Evolutionary conservation across 192 early-diverging fungal species (phyloP).

Genomic region (Backusella sp.): DNA sequence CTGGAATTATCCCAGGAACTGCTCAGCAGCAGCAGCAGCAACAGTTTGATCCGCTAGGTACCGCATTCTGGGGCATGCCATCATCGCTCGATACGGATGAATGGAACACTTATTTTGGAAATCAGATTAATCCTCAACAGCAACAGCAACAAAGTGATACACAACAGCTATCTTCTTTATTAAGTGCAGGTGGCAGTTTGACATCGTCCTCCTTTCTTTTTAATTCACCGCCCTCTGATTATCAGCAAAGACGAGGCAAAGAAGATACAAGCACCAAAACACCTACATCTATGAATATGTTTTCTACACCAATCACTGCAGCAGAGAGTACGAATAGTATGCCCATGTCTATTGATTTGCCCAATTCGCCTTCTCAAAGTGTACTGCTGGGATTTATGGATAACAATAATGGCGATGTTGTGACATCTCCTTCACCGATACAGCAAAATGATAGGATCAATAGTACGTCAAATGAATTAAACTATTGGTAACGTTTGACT

Average conservation of each 20-base stretch:
- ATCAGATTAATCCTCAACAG: background rate
- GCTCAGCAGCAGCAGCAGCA: background rate
- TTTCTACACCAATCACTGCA: background rate
- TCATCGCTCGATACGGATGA: conserved; percentile 27
- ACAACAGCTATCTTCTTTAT: background rate
- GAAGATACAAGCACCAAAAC: background rate
- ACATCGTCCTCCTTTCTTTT: background rate
- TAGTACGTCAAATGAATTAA: background rate
- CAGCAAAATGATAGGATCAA: background rate
- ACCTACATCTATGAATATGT: background rate
- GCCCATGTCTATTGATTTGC: background rate
- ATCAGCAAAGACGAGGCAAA: background rate
- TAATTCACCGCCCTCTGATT: background rate
- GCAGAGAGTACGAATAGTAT: background rate
- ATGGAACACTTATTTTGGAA: conserved; percentile 28
- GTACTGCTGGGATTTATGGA: background rate
- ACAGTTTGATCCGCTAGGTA: conserved; percentile 21
- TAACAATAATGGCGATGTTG: background rate
- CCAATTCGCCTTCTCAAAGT: conserved; percentile 1
- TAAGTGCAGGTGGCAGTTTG: background rate
- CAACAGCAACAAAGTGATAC: background rate
- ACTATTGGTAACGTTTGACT: background rate
- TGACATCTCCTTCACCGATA: background rate
- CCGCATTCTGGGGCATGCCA: conserved; percentile 26
- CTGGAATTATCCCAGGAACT: conserved; percentile 20